A percentile compares a stretch with the other conserved stretches of the same genome.
Conservation (phyloP, 176 grass and related monocot species). For the Avena insularis region DNA sequence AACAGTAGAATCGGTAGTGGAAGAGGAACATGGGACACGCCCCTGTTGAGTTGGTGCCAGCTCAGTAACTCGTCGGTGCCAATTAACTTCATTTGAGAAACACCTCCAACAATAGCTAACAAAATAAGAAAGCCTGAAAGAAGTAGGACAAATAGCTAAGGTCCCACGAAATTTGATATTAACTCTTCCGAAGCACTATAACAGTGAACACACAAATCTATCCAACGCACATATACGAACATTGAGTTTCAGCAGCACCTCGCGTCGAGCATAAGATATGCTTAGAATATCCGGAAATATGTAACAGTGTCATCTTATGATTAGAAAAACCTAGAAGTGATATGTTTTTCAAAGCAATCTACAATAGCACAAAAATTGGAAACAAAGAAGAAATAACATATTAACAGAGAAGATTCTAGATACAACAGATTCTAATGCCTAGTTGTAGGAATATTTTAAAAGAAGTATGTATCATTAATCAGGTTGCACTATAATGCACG, state of each 20-base stretch:
- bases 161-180: slow-evolving; percentile 85
- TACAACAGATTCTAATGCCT: not conserved
- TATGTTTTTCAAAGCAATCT: not conserved
- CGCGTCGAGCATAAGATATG: slow-evolving; percentile 51
- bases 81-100: slow-evolving; percentile 89
- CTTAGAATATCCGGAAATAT: slow-evolving; percentile 39
- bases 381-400: not conserved
- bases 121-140: slow-evolving; percentile 79
- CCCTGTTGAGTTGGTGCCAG: slow-evolving; percentile 93
- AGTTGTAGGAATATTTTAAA: slow-evolving; percentile 10
- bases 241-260: slow-evolving; percentile 78
- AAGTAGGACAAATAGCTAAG: slow-evolving; percentile 73
- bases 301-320: slow-evolving; percentile 11
- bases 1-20: too few relatives aligned
- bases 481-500: not conserved
- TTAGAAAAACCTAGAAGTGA: slow-evolving; percentile 8
- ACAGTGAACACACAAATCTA: slow-evolving; percentile 54
- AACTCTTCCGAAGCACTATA: slow-evolving; percentile 83
- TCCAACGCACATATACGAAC: slow-evolving; percentile 77
- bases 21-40: not conserved
- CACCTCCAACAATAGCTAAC: slow-evolving; percentile 81
- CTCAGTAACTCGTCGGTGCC: slow-evolving; percentile 87
- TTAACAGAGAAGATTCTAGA: not conserved
- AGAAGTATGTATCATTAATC: not conserved
- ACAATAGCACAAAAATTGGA: not conserved